Evolutionary conservation across 257 asterid species (phyloP), one percentile per base, ranked within the genome.

Genomic region (Penstemon eatonii): DNA sequence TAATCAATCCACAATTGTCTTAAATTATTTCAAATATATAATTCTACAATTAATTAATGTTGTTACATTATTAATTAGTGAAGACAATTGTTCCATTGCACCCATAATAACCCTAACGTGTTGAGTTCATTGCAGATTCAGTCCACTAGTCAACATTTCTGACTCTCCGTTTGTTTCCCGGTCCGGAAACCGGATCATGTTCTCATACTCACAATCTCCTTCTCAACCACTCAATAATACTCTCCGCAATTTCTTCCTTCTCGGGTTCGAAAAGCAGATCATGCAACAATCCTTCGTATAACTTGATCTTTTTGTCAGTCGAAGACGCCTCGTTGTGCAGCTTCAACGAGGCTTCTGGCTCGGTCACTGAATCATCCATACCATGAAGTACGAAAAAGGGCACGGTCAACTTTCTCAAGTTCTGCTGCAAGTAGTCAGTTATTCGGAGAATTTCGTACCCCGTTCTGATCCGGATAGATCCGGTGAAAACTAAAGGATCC

Each of bases 381-480:
- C 99, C 99, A 49, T 93, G 99, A 53, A 90, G 97, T 54, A 93
- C 97, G 0, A 88, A 75, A 67, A 93, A 85, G 0, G 97, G 99
- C 13, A 81, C 86, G 0, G 82, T 87, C 71, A 91, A 8, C 65
- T 71, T 60, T 67, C 73, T 64, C 75, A 91, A 60, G 75, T 89
- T 89, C 78, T 90, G 85, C 78, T 93, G 96, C 71, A 93, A 76
- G 58, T 77, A 68, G 36, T 85, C 41, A 0, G 91, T 70, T 66
- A 84, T 82, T 11, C 90, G 73, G 7, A 93, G 86, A 18, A 93
- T 86, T 76, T 93, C 96, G 8, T 91, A 93, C 15, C 99, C 99
- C 0, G 99, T 90, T 79, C 96, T 75, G 65, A 85, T 79, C 69
- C 97, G 76, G 46, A 90, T 87, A 3, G 96, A 82, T 8, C 99